Evolutionary conservation across 2,329 filamentous ascomycete genomes (phyloP).

Genomic region (Fusarium abutilonis): DNA sequence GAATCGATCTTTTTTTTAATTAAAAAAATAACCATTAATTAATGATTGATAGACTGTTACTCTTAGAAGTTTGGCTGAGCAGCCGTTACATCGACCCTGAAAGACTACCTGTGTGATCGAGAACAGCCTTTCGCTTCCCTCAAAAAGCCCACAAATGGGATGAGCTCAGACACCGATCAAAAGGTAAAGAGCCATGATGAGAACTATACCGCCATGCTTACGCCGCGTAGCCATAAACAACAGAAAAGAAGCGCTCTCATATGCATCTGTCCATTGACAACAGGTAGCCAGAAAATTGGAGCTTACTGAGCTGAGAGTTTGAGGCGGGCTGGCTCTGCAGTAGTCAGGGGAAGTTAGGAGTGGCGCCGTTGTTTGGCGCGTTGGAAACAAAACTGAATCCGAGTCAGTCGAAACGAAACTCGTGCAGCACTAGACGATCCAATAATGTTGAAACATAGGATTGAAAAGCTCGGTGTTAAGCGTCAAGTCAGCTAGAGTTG

Average conservation of each 20-base stretch:
- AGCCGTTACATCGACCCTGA: no score
- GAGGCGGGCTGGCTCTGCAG: conserved; percentile 19
- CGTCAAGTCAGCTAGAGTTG: conserved; percentile 4
- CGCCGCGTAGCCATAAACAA: background rate
- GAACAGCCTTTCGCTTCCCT: no score
- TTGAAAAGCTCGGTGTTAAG: background rate
- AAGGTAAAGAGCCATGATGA: background rate
- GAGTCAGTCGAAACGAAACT: conserved; percentile 21
- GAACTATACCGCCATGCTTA: conserved; percentile 3
- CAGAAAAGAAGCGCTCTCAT: background rate
- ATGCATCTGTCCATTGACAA: background rate
- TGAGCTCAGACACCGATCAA: background rate
- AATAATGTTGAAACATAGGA: conserved; percentile 16
- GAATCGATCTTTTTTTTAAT: no score
- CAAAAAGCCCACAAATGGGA: background rate
- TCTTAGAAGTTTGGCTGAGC: no score
- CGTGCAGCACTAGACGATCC: conserved; percentile 1
- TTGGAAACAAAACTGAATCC: conserved; percentile 2
- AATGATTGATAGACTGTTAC: no score
- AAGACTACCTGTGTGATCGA: no score
- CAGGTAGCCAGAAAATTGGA: conserved; percentile 18
- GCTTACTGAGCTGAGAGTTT: conserved; percentile 22
- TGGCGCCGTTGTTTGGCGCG: conserved; percentile 31
- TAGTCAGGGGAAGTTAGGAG: conserved; percentile 22
- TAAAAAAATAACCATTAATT: no score